Evolutionary conservation across 1,284 basidiomycete genomes (phyloP).

Genomic region (Gymnopus androsaceus): DNA sequence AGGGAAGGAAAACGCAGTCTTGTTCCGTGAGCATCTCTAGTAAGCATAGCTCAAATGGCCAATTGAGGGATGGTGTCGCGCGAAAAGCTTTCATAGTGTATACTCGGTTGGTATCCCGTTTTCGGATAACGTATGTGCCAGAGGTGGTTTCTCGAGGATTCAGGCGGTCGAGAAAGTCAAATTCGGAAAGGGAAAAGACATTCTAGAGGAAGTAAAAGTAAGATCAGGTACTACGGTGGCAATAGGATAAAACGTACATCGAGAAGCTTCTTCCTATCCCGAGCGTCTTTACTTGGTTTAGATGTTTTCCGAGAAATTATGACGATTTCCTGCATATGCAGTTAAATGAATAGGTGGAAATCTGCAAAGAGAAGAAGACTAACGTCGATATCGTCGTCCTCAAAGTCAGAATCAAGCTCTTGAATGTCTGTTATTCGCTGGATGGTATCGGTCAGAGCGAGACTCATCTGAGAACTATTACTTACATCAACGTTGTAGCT

Average conservation of each 20-base stretch:
- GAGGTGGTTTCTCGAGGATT: neutral
- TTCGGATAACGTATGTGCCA: slow-evolving; percentile 11
- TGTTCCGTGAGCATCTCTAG: slow-evolving; percentile 54
- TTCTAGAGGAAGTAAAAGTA: neutral
- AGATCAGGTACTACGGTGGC: neutral
- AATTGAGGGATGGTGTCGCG: slow-evolving; percentile 13
- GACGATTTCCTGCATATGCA: slow-evolving; percentile 39
- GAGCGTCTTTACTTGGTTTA: neutral
- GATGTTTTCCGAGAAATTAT: slow-evolving; percentile 38
- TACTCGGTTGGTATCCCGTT: slow-evolving; percentile 32
- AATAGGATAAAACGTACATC: neutral
- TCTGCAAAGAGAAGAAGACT: slow-evolving; percentile 4
- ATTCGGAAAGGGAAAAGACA: slow-evolving; percentile 15
- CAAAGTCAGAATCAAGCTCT: slow-evolving; percentile 40
- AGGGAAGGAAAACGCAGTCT: slow-evolving; percentile 60
- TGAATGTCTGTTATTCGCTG: slow-evolving; percentile 36
- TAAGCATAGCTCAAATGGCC: slow-evolving; percentile 56
- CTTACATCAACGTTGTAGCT: slow-evolving; percentile 44
- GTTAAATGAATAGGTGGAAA: neutral
- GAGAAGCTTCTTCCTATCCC: neutral
- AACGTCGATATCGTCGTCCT: slow-evolving; percentile 46
- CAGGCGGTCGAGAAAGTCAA: slow-evolving; percentile 15
- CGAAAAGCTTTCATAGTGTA: slow-evolving; percentile 55
- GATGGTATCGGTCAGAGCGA: slow-evolving; percentile 13
- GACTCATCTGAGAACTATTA: neutral